Conservation (phyloP, 768 basidiomycete genomes). For the Hygrocybe coccinea region DNA sequence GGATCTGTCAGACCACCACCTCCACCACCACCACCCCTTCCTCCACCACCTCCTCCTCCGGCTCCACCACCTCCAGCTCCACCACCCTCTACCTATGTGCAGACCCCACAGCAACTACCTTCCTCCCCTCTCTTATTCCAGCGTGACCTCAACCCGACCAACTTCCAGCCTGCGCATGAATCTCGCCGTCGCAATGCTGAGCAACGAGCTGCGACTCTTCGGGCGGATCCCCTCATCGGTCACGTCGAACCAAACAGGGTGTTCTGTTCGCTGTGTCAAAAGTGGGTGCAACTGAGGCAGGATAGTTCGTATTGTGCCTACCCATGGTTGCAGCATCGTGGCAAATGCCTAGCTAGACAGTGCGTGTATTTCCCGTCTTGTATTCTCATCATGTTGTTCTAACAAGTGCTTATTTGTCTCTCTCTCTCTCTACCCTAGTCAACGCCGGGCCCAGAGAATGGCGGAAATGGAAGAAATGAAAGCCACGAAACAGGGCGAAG, state of each 20-base stretch:
- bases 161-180: slow-evolving; percentile 56
- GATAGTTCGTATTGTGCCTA: slow-evolving; percentile 77
- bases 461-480: slow-evolving; percentile 48
- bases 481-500: slow-evolving; percentile 21
- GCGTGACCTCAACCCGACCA: slow-evolving; percentile 55
- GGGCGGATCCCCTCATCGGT: slow-evolving; percentile 59
- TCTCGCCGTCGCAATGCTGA: slow-evolving; percentile 73
- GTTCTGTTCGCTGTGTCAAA: slow-evolving; percentile 69
- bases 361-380: slow-evolving; percentile 35
- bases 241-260: slow-evolving; percentile 72
- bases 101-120: slow-evolving; percentile 8
- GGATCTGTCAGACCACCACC: not conserved
- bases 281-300: slow-evolving; percentile 80
- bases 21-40: too few relatives aligned
- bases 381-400: not conserved
- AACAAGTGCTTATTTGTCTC: slow-evolving; percentile 2
- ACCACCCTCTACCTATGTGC: slow-evolving; percentile 8
- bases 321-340: slow-evolving; percentile 75
- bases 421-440: slow-evolving; percentile 32
- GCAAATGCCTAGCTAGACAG: slow-evolving; percentile 70
- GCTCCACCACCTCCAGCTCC: slow-evolving; percentile 10
- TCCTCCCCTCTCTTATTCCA: slow-evolving; percentile 31
- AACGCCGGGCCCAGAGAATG: slow-evolving; percentile 53
- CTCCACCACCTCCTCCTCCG: too few relatives aligned
- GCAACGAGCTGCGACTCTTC: slow-evolving; percentile 67